Evolutionary conservation across 805 yeast species (phyloP).

Genomic region (Saccharomycopsis capsularis): DNA sequence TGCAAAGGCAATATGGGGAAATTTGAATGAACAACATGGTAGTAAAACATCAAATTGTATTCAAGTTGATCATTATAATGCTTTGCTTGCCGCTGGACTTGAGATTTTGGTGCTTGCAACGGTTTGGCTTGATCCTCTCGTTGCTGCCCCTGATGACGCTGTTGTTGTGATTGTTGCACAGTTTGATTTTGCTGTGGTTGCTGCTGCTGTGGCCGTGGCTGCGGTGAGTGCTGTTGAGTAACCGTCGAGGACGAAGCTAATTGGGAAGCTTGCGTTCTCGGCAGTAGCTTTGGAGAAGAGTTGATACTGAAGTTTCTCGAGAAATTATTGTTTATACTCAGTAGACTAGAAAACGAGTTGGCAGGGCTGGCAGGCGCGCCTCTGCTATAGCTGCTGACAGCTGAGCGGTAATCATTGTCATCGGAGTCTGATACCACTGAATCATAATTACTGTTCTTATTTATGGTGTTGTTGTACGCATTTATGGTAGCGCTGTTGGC

Average conservation of each 20-base stretch:
- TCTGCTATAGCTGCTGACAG: conserved; percentile 5
- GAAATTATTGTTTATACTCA: conserved; percentile 8
- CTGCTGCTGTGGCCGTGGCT: conserved; percentile 2
- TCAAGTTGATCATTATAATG: conserved; percentile 23
- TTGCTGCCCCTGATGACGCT: too few species aligned
- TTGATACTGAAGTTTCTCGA: not conserved
- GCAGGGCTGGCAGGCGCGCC: conserved; percentile 10
- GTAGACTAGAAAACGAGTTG: conserved; percentile 4
- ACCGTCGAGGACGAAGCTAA: too few species aligned
- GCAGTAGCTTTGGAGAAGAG: conserved; percentile 2
- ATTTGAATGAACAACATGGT: conserved; percentile 31
- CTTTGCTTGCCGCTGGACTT: not conserved
- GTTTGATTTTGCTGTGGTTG: too few species aligned
- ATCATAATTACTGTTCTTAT: conserved; percentile 4
- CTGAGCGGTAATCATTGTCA: conserved; percentile 7
- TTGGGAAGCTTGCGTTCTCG: not conserved
- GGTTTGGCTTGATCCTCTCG: too few species aligned
- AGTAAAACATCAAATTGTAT: conserved; percentile 30
- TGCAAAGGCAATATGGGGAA: conserved; percentile 37
- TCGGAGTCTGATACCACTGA: conserved; percentile 7
- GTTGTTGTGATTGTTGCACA: too few species aligned
- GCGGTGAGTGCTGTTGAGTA: not conserved
- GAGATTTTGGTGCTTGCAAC: not conserved
- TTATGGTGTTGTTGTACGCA: not conserved
- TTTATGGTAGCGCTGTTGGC: not conserved